phyloP scores from a whole-genome alignment of 1,139 yeast species.

The Lodderomyces orthopsilosis region DNA sequence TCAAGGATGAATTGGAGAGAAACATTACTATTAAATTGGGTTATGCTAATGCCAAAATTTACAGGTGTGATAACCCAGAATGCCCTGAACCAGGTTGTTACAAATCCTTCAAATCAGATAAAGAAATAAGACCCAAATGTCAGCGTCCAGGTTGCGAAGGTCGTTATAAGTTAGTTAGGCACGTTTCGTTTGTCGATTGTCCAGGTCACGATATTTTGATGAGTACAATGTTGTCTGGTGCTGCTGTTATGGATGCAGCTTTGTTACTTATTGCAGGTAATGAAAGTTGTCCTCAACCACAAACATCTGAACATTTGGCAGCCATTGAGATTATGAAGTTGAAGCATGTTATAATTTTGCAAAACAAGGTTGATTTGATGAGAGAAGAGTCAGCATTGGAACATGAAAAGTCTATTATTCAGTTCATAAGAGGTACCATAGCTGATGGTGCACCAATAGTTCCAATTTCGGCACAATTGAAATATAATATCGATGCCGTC shows the following conservation, averaged over 20 bases:
- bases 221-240: conserved; percentile 99
- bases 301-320: conserved; percentile 98
- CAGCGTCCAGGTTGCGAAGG: conserved; percentile 80
- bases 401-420: conserved; percentile 88
- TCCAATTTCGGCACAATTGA: conserved; percentile 98
- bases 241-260: conserved; percentile 99
- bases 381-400: conserved; percentile 95
- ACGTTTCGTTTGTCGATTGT: conserved; percentile 98
- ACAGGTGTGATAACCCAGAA: conserved; percentile 80
- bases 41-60: conserved; percentile 97
- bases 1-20: conserved; percentile 98
- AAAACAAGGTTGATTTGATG: conserved; percentile 98
- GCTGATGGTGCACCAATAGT: conserved; percentile 99
- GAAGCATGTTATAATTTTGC: conserved; percentile 93
- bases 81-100: conserved; percentile 97
- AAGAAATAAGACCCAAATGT: conserved; percentile 92
- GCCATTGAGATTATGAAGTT: conserved; percentile 99
- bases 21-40: conserved; percentile 98
- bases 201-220: conserved; percentile 99
- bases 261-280: conserved; percentile 94
- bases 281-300: conserved; percentile 99
- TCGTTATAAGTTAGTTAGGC: conserved; percentile 87
- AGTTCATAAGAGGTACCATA: conserved; percentile 93
- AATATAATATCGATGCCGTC: conserved; percentile 97
- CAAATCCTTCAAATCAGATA: conserved; percentile 89